Base-by-base conservation (phyloP, 2,329 filamentous ascomycete species). In the Alternaria rosae region DNA sequence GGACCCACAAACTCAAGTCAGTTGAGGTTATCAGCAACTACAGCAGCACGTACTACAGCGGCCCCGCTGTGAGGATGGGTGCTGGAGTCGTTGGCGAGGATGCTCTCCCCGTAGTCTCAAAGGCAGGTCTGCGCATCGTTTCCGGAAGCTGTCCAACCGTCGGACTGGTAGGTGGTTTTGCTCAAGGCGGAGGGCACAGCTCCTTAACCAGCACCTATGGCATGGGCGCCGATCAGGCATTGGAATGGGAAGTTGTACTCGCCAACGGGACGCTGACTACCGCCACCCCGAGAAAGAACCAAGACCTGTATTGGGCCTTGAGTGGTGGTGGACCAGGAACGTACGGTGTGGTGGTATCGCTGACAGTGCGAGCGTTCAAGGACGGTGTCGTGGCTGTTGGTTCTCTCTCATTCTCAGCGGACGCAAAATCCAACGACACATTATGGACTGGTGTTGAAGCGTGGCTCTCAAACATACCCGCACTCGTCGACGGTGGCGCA, bases 161-260 rank as follows among this genome's bases (percentile, higher is more conserved):
- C 12, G 85, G 85, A 13, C 74, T 83, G 72, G 80, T 61, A 3
- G 67, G 67, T 17, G 64, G 76, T 10, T 79, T 67, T 65, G 64
- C 70, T 9, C 67, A 68, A 8, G 84, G 82, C 2, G 85, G 83
- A 20, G 85, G 85, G 0, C 84, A 87, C 71, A 82, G 80, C 15
- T 82, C 83, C 9, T 68, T 87, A 30, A 79, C n/a, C 2, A 41
- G 50, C 3, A n/a, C 6, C 5, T 55, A 54, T 65, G 64, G 64
- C 10, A 13, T 67, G 5, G 55, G 25, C 2, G 68, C 70, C 6
- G 70, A 74, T 42, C 59, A 73, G 10, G 57, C 62, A 7, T 62
- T 72, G 1, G 67, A 71, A 5, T 66, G 44, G 42, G 68, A 74
- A 21, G 70, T 73, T 2, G 66, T 74, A 8, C 44, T 41, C 4